Evolutionary conservation across 1,284 basidiomycete genomes (phyloP).

Genomic region (Ganoderma sinense): DNA sequence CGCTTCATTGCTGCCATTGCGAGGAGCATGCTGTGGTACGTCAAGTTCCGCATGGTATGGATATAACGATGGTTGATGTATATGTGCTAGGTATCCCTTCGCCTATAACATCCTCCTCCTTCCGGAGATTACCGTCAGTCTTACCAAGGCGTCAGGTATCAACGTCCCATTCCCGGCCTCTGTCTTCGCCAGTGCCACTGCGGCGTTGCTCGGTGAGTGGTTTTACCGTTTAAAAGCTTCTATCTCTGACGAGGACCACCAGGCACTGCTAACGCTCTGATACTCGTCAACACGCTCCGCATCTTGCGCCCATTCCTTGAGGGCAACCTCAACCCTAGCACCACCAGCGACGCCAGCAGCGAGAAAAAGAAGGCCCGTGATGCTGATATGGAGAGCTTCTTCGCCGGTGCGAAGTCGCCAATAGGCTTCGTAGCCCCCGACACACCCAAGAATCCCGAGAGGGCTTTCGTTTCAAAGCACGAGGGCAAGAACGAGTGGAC

Average conservation of each 20-base stretch:
- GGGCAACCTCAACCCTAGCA: conserved; percentile 15
- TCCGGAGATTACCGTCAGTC: conserved; percentile 62
- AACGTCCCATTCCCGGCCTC: conserved; percentile 51
- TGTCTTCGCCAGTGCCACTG: conserved; percentile 60
- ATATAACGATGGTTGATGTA: neutral
- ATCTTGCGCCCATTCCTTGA: conserved; percentile 62
- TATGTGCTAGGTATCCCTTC: conserved; percentile 59
- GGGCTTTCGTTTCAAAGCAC: conserved; percentile 29
- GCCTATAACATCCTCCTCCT: conserved; percentile 67
- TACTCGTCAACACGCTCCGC: conserved; percentile 76
- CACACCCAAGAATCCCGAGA: conserved; percentile 29
- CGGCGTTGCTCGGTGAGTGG: conserved; percentile 64
- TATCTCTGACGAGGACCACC: neutral
- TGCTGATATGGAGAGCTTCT: conserved; percentile 42
- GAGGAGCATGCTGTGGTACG: conserved; percentile 73
- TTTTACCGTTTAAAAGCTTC: conserved; percentile 45
- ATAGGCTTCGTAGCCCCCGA: conserved; percentile 28
- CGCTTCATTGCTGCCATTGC: conserved; percentile 66
- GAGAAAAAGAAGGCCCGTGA: conserved; percentile 11
- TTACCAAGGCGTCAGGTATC: conserved; percentile 57
- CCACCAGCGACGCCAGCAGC: neutral
- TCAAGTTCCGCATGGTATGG: conserved; percentile 12
- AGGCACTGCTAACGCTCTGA: conserved; percentile 69
- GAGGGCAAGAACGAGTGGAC: conserved; percentile 29
- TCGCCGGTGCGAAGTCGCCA: conserved; percentile 38